Evolutionary conservation across 345 rosid genomes (phyloP).

Genomic region (Litchi chinensis): DNA sequence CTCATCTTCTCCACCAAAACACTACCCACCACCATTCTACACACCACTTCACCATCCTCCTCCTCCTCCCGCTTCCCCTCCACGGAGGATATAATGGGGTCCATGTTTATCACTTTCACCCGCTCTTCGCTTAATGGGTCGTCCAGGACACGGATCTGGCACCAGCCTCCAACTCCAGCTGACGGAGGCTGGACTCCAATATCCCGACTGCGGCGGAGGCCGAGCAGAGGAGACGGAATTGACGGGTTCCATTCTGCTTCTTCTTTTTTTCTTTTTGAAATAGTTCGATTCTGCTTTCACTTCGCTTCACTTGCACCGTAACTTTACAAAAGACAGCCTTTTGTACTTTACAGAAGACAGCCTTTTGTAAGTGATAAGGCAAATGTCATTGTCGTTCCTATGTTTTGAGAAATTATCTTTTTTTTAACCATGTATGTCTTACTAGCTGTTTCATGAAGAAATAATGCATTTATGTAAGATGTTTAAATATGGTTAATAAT

Average conservation of each 20-base stretch:
- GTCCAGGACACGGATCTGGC: slow-evolving; percentile 44
- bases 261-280: neutral
- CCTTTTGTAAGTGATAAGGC: no score
- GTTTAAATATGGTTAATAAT: no score
- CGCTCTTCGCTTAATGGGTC: slow-evolving; percentile 41
- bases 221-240: slow-evolving; percentile 43
- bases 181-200: slow-evolving; percentile 28
- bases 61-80: slow-evolving; percentile 24
- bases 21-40: slow-evolving; percentile 55
- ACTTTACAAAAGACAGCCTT: no score
- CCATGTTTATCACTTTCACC: slow-evolving; percentile 27
- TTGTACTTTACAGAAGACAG: no score
- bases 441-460: no score
- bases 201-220: slow-evolving; percentile 30
- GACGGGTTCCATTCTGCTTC: neutral
- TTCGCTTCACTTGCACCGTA: neutral
- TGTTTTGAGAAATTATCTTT: no score
- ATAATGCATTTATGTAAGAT: no score
- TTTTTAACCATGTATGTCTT: no score
- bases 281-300: no score
- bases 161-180: slow-evolving; percentile 31
- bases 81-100: neutral
- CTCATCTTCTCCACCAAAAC: slow-evolving; percentile 56
- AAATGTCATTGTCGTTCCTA: no score
- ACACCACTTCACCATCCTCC: slow-evolving; percentile 43